Conservation (phyloP, 768 basidiomycete species). For the Inosperma sp. region DNA sequence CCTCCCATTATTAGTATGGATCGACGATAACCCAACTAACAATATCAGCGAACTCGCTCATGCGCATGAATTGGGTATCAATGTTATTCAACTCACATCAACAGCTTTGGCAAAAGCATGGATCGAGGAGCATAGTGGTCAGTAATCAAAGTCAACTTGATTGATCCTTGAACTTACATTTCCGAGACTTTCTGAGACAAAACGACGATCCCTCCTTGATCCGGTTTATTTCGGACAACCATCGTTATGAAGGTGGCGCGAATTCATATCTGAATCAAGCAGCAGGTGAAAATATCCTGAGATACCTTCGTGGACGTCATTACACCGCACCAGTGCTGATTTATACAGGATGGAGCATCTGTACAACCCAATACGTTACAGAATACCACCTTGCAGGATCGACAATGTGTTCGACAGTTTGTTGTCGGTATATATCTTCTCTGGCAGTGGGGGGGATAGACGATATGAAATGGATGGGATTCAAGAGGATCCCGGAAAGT, state of each 20-base stretch:
- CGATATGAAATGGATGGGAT: neutral
- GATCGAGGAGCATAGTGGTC: slow-evolving; percentile 24
- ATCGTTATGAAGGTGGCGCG: neutral
- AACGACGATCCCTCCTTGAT: neutral
- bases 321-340: slow-evolving; percentile 24
- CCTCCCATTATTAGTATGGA: slow-evolving; percentile 25
- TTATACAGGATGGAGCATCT: slow-evolving; percentile 19
- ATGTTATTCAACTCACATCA: too few species aligned
- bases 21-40: slow-evolving; percentile 19
- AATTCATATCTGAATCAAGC: slow-evolving; percentile 14
- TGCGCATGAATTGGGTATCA: slow-evolving; percentile 15
- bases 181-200: neutral
- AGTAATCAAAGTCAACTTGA: neutral
- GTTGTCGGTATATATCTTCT: slow-evolving; percentile 10
- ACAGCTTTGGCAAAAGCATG: slow-evolving; percentile 22
- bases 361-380: slow-evolving; percentile 19
- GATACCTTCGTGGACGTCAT: slow-evolving; percentile 20
- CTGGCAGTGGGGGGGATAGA: slow-evolving; percentile 1
- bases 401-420: too few species aligned
- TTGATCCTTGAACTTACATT: neutral
- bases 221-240: neutral
- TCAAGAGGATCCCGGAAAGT: too few species aligned
- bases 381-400: too few species aligned
- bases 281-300: slow-evolving; percentile 22
- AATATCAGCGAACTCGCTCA: slow-evolving; percentile 15